Evolutionary conservation across 2,329 filamentous ascomycete species (phyloP), one percentile per base, ranked within the genome.

Genomic region (Tothia fuscella): DNA sequence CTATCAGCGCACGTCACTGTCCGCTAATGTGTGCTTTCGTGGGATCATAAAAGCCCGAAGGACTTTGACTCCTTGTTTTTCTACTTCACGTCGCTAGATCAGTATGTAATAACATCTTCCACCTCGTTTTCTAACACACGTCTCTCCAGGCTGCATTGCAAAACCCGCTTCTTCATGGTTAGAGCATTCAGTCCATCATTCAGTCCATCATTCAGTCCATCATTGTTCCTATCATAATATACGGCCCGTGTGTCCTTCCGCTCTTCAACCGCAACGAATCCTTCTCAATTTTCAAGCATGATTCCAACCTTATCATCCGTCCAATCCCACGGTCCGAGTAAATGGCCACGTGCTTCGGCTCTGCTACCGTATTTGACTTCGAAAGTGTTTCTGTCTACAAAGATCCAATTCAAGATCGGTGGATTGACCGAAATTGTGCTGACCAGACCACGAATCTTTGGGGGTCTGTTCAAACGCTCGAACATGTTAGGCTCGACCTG

Each of bases 261-360:
- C 36, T 64, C 67, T 52, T 77, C 66, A 4, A 78, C 64, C 0
- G 68, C 73, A 2, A 74, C 63, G 46, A 77, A 78, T 6, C 67
- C 68, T 49, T 76, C 70, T 58, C 65, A 71, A 2, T 65, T 69
- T 40, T 77, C 71, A 6, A 77, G 64, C 5, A 60, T 71, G 16
- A 78, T 50, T 22, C 61, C 61, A 9, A 64, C 61, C 48, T 80
- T 75, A 41, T 81, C 74, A 32, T 76, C 70, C 0, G 72, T 83
- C 78, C 84, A 93, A 52, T 85, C 80, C 80, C 82, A 93, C 6
- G 81, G 80, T n/a, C 85, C 86, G 39, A 89, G 74, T 47, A 80
- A 65, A 58, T 93, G 82, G 17, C 67, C 72, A 28, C 80, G 67
- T 22, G 81, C 85, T 45, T 83, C 78, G 38, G 77, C 78, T 24